Percentiles rank a stretch among this genome's conserved stretches.
Evolutionary conservation across 805 yeast species (phyloP).

Genomic region (Ogataea saltuana): DNA sequence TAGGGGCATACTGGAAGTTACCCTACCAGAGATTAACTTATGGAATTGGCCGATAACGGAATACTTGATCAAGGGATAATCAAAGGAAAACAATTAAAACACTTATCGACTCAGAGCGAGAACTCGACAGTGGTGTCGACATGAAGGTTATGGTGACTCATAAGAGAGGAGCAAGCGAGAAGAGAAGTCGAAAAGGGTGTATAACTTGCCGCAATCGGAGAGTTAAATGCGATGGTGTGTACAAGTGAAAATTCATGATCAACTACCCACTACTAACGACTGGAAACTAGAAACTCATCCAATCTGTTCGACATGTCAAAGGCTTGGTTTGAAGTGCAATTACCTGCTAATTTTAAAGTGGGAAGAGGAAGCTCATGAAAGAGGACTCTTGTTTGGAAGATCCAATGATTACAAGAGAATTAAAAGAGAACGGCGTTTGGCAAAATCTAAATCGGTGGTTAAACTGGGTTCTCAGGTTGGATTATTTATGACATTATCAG

Average conservation of each 20-base stretch:
- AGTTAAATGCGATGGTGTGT: constrained; percentile 45
- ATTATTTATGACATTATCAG: background rate
- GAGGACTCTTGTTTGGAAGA: constrained; percentile 41
- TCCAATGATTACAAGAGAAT: constrained; percentile 27
- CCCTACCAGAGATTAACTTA: no score
- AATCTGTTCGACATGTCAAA: constrained; percentile 33
- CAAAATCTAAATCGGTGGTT: background rate
- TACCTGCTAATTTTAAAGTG: constrained; percentile 25
- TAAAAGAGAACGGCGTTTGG: background rate
- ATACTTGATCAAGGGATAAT: no score
- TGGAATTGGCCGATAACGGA: no score
- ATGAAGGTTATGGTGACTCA: background rate
- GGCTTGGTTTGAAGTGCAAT: constrained; percentile 25
- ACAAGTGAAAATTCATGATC: background rate
- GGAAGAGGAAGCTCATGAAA: constrained; percentile 40
- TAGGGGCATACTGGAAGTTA: no score
- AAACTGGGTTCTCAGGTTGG: no score
- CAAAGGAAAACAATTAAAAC: background rate
- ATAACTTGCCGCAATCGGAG: constrained; percentile 50
- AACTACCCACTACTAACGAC: background rate
- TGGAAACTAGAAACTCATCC: constrained; percentile 34
- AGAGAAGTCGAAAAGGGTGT: constrained; percentile 46
- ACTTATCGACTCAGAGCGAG: background rate
- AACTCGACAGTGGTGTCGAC: no score
- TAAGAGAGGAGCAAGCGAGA: background rate